Base-by-base conservation (phyloP, 2,329 filamentous ascomycete species). In the Meredithiella fracta region DNA sequence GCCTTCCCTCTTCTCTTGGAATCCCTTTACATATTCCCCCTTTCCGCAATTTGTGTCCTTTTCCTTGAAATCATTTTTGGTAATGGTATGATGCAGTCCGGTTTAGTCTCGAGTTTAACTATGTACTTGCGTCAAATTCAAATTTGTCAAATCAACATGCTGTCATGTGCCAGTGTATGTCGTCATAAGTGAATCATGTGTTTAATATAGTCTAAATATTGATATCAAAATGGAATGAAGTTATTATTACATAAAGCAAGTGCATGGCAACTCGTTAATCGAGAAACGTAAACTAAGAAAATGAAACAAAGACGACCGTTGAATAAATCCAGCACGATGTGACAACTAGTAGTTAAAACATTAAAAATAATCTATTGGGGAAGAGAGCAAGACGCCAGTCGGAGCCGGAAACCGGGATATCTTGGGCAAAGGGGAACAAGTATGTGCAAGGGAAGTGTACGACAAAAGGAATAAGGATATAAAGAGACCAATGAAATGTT, bases 91-190 rank as follows among this genome's bases (percentile, higher is more conserved):
- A 20, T 49, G 44, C 44, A 49, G 44, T 22, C 44, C 25, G 44
- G 44, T 49, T 49, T 34, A 9, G 8, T 49, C 37, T 53, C 34
- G 23, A 17, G 17, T 31, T 40, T 40, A 53, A 53, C 31, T 40
- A 34, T 34, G 29, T 34, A 14, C 51, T 20, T 31, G 51, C 51
- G 37, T 53, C 51, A 58, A 58, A 50, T 58, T 47, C 51, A 58
- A 58, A 56, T 44, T 51, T 47, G 53, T 58, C 42, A 58, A 58
- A 58, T 54, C 42, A 54, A 20, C 23, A 20, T 25, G 11, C 11
- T 5, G 38, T n/a, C 11, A 5, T n/a, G 38, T 42, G 38, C 6
- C 11, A 34, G 29, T 34, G 29, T 34, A 34, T 5, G 11, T 34
- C 5, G 29, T 34, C 5, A 34, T 42, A n/a, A 15, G 15, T 15